phyloP scores from a whole-genome alignment of 2,329 filamentous ascomycete genomes.

The Fusarium sp. region DNA sequence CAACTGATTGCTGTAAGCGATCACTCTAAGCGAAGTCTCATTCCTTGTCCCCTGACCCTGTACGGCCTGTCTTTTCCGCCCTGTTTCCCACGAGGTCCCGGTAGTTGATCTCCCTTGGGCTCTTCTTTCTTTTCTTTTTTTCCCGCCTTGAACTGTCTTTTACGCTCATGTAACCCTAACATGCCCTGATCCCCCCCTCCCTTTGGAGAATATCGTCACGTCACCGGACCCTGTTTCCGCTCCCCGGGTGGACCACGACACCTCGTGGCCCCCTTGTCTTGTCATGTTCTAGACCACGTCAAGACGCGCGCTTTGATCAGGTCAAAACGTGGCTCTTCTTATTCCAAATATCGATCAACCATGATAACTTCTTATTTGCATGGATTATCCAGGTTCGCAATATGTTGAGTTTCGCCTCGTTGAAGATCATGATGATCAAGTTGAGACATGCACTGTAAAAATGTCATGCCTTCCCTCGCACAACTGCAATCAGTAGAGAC shows the following conservation, averaged over 20 bases:
- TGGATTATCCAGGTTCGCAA: background rate
- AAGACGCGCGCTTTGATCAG: background rate
- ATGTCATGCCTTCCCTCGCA: slow-evolving; percentile 8
- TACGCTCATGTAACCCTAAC: slow-evolving; percentile 1
- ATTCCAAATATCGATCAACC: slow-evolving; percentile 16
- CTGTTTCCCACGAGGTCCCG: slow-evolving; percentile 18
- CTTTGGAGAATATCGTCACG: slow-evolving; percentile 1
- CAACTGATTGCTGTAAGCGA: background rate
- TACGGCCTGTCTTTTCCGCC: slow-evolving; percentile 27
- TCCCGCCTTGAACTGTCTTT: slow-evolving; percentile 3
- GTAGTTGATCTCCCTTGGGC: background rate
- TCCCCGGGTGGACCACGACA: slow-evolving; percentile 27
- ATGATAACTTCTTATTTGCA: background rate
- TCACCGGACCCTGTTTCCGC: slow-evolving; percentile 3
- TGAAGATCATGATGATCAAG: background rate
- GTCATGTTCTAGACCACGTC: slow-evolving; percentile 23
- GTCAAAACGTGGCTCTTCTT: background rate
- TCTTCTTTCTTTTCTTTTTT: background rate
- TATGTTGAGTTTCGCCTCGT: background rate
- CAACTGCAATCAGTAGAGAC: background rate
- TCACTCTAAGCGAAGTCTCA: background rate
- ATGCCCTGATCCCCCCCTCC: background rate
- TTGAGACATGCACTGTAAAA: background rate
- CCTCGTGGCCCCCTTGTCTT: slow-evolving; percentile 36
- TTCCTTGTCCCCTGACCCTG: slow-evolving; percentile 6